Conservation (phyloP, 306 rosid species). For the Medicago truncatula region MtrunA17r5.0-ANR NC_053047.1:25501-26000, state of each 20-base stretch:
- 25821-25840: no score
- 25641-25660: conserved; percentile 9
- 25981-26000: conserved; percentile 99
- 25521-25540: neutral
- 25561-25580: neutral
- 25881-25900: no score
- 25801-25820: no score
- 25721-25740: neutral
- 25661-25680: conserved; percentile 10
- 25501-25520: neutral
- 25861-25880: no score
- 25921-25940: no score
- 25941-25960: no score
- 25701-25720: neutral
- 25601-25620: conserved; percentile 14
- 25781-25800: no score
- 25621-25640: conserved; percentile 2
- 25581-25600: conserved; percentile 23
- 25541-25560: conserved; percentile 21
- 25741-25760: neutral
- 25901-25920: no score
- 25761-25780: no score
- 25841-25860: no score
- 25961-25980: conserved; percentile 90
- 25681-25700: neutral